A percentile compares a stretch with the other conserved stretches of the same genome.
Conservation (phyloP, 257 asterid species). For the Solanum dulcamara region DNA sequence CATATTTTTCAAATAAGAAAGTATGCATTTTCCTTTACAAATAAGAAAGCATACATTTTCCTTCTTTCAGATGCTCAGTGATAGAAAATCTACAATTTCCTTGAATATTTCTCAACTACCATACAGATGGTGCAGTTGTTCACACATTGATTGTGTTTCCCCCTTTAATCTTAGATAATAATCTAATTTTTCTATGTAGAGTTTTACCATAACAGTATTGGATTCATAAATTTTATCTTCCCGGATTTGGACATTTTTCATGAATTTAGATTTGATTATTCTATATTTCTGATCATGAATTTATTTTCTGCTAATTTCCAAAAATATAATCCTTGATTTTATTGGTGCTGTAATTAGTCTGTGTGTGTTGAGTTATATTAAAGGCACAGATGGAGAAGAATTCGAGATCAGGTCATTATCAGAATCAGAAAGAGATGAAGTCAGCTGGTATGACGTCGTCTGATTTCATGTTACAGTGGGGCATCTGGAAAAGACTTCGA, state of each 20-base stretch:
- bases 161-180: neutral
- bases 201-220: neutral
- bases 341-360: neutral
- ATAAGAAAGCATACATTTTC: neutral
- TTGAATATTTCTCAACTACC: neutral
- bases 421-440: constrained; percentile 17
- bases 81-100: neutral
- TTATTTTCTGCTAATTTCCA: neutral
- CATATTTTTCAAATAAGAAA: neutral
- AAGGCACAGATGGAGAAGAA: constrained; percentile 55
- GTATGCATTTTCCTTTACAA: neutral
- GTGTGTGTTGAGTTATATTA: constrained; percentile 15
- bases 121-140: neutral
- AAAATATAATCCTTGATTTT: neutral
- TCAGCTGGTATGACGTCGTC: constrained; percentile 46
- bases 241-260: neutral
- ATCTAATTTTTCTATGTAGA: neutral
- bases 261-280: neutral
- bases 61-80: neutral
- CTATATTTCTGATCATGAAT: neutral
- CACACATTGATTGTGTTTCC: neutral
- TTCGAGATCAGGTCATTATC: constrained; percentile 20
- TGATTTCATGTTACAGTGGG: constrained; percentile 79
- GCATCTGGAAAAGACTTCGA: constrained; percentile 64
- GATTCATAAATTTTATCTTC: neutral